These are phyloP conservation scores for Jamesozyma lodderae DNA, from an alignment of 805 yeast species.

Conservation along the genomic window DNA sequence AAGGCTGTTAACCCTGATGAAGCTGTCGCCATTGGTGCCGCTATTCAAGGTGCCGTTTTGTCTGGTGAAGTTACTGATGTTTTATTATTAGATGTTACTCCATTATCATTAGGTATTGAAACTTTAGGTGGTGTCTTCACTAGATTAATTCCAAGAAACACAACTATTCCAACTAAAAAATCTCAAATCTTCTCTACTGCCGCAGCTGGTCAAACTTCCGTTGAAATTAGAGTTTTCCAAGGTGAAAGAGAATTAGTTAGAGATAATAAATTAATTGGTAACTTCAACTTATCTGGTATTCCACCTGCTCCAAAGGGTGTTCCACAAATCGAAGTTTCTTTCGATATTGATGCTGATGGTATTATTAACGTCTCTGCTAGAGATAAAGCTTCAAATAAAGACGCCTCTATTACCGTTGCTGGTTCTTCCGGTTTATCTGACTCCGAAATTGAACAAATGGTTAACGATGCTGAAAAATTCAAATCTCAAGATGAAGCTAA, in stretches of 20 bases:
- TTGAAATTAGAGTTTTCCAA: conserved; percentile 96
- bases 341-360: conserved; percentile 96
- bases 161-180: conserved; percentile 94
- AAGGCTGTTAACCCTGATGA: conserved; percentile 93
- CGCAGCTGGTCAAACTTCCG: conserved; percentile 92
- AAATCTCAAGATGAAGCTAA: conserved; percentile 82
- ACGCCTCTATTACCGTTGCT: conserved; percentile 90
- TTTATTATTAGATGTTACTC: conserved; percentile 78
- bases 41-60: conserved; percentile 93
- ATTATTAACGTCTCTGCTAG: conserved; percentile 91
- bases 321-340: conserved; percentile 80
- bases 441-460: conserved; percentile 84
- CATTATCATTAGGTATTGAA: conserved; percentile 88
- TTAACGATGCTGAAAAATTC: conserved; percentile 80
- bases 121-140: conserved; percentile 98
- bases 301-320: conserved; percentile 79
- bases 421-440: conserved; percentile 92
- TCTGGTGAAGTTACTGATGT: conserved; percentile 94
- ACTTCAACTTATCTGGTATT: conserved; percentile 89
- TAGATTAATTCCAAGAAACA: conserved; percentile 77
- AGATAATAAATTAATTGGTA: conserved; percentile 95
- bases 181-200: conserved; percentile 95
- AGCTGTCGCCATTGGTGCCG: conserved; percentile 94
- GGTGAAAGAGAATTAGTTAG: conserved; percentile 98
- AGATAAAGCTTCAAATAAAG: conserved; percentile 89